A percentile compares a stretch with the other conserved stretches of the same genome.
Evolutionary conservation across 2,329 filamentous ascomycete species (phyloP).

Genomic region (Epichloe brachyelytri): DNA sequence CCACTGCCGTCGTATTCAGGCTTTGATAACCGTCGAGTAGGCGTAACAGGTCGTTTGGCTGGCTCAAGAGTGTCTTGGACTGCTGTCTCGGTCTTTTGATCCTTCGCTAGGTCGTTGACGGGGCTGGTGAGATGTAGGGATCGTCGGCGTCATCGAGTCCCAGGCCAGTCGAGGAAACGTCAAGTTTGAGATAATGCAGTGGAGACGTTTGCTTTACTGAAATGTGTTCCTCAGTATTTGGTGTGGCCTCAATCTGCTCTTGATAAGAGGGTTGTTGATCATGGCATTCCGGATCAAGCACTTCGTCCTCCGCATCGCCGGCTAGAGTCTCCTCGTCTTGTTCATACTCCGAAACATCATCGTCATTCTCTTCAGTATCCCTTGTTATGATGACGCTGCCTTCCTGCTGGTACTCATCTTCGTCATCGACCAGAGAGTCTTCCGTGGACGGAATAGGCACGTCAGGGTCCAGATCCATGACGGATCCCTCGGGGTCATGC

Average conservation of each 20-base stretch:
- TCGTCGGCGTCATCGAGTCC: slow-evolving; percentile 10
- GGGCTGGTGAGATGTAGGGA: neutral
- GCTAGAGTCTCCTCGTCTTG: slow-evolving; percentile 48
- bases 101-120: neutral
- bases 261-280: neutral
- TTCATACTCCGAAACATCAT: slow-evolving; percentile 55
- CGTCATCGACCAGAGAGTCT: slow-evolving; percentile 46
- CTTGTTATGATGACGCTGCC: slow-evolving; percentile 56
- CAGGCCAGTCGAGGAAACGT: slow-evolving; percentile 22
- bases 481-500: slow-evolving; percentile 15
- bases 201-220: slow-evolving; percentile 8
- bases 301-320: slow-evolving; percentile 31
- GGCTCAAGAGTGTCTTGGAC: slow-evolving; percentile 24
- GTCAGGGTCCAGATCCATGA: slow-evolving; percentile 58
- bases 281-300: slow-evolving; percentile 16
- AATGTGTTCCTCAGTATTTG: neutral
- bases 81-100: slow-evolving; percentile 10
- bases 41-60: slow-evolving; percentile 33
- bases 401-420: slow-evolving; percentile 36
- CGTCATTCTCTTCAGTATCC: slow-evolving; percentile 45
- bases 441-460: slow-evolving; percentile 82
- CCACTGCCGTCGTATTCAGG: slow-evolving; percentile 52
- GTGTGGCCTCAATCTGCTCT: neutral
- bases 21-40: slow-evolving; percentile 38
- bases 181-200: slow-evolving; percentile 7